Base-by-base conservation (phyloP, 164 flowering plant genomes). In the Nymphaea colorata region DNA sequence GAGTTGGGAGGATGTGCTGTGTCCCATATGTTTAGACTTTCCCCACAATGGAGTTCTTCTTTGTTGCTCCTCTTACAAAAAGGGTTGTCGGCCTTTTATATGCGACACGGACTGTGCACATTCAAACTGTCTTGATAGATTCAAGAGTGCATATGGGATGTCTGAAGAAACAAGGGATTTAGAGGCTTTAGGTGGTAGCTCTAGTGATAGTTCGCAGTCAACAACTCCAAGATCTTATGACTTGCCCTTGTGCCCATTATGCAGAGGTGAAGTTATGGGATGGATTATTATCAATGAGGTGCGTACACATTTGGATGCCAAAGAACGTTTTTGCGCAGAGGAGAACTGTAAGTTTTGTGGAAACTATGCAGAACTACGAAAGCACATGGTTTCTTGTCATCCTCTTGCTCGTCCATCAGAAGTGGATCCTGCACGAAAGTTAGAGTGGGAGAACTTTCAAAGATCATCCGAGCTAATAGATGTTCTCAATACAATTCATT, bases 381-480 rank as follows among this genome's bases (percentile, higher is more conserved):
- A 81, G 72, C 98, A 94, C 82, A 93, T 91, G 42, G 76, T 77
- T 69, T 14, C 80, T 14, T 88, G 83, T 67, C 98, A 94, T 47
- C 98, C 98, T 67, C 83, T 87, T 79, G 80, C 90, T 14, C 81
- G 89, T 59, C 98, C 98, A n/a, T 87, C 97, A 64, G 87, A 86
- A 73, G 80, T 91, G 62, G 98, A 94, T 75, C 96, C 96, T 70
- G 96, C 85, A 16, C 82, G 92, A 47, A 88, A 85, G 75, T 90
- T 89, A 45, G 97, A 89, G 68, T 94, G 97, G 97, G 97, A 91
- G 41, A 91, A 91, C 70, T 91, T 94, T 72, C 97, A 94, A 84
- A 96, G 89, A 73, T 89, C 96, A 16, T 83, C 95, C 43, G 98
- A 91, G 78, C 86, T 93, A 12, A 83, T 91, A 41, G 97, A 93